These are phyloP conservation scores for Pyrenochaeta sp. DNA, from an alignment of 2,329 filamentous ascomycete species.

Conservation along the genomic window DNA sequence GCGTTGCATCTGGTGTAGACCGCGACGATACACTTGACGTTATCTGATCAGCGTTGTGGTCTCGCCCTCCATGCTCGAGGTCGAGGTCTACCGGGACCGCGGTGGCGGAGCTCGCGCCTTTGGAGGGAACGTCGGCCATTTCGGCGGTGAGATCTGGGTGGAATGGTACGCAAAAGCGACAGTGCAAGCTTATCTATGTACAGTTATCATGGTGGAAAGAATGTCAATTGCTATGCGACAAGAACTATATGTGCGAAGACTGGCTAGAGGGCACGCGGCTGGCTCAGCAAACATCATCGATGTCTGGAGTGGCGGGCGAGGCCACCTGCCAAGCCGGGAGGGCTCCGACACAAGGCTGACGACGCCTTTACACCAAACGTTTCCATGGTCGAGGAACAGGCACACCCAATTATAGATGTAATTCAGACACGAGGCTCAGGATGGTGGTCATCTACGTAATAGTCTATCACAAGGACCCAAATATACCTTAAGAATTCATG, in stretches of 20 bases:
- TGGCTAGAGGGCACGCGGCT: background rate
- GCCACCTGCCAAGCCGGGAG: conserved; percentile 10
- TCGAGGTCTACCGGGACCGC: conserved; percentile 9
- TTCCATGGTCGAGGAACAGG: background rate
- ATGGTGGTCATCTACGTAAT: too few species aligned
- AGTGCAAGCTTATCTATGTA: background rate
- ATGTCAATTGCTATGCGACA: background rate
- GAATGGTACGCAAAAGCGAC: background rate
- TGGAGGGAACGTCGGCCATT: conserved; percentile 5
- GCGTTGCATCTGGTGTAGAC: background rate
- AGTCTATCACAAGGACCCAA: too few species aligned
- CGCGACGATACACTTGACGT: conserved; percentile 3
- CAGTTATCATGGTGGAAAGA: background rate
- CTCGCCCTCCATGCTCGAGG: conserved; percentile 14
- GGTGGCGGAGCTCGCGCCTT: conserved; percentile 4
- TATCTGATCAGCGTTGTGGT: conserved; percentile 3
- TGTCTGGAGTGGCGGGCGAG: background rate
- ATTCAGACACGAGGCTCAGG: too few species aligned
- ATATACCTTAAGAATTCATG: too few species aligned
- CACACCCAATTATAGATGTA: too few species aligned
- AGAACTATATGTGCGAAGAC: background rate
- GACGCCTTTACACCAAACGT: background rate
- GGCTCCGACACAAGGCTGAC: background rate
- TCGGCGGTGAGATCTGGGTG: background rate
- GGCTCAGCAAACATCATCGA: conserved; percentile 6